phyloP scores from a whole-genome alignment of 2,329 filamentous ascomycete genomes.

The Emmonsia crescens region DNA sequence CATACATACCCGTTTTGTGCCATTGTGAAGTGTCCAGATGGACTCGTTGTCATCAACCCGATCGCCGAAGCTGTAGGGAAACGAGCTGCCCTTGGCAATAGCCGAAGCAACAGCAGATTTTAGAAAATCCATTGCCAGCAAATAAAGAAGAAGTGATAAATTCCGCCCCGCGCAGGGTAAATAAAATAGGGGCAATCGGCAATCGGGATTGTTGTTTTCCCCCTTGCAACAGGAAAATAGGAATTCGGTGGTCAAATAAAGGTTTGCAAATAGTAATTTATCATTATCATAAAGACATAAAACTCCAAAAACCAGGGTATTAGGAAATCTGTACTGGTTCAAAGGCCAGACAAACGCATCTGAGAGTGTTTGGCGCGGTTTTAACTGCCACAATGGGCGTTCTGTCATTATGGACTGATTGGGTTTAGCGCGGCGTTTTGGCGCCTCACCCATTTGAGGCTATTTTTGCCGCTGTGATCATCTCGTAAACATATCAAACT shows the following conservation, averaged over 20 bases:
- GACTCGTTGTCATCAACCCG: constrained; percentile 84
- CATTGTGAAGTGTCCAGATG: constrained; percentile 94
- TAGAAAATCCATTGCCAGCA: constrained; percentile 75
- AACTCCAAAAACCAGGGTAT: neutral
- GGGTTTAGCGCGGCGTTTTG: neutral
- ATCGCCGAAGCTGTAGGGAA: constrained; percentile 88
- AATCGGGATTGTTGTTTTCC: neutral
- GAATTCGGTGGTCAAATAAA: neutral
- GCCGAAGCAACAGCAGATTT: constrained; percentile 96
- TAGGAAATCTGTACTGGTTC: neutral
- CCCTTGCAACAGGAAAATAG: neutral
- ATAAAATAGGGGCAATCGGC: neutral
- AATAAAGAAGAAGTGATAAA: neutral
- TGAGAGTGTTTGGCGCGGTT: neutral
- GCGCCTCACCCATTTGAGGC: neutral
- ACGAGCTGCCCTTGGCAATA: constrained; percentile 87
- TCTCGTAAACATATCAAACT: neutral
- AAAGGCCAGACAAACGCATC: too few species aligned
- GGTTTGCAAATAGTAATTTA: neutral
- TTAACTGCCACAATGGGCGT: neutral
- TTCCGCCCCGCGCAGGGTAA: neutral
- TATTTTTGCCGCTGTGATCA: neutral
- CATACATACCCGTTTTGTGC: constrained; percentile 73
- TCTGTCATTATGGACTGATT: neutral
- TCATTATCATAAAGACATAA: neutral